phyloP scores from a whole-genome alignment of 176 grass and related monocot species.

The Eragrostis curvula region DNA sequence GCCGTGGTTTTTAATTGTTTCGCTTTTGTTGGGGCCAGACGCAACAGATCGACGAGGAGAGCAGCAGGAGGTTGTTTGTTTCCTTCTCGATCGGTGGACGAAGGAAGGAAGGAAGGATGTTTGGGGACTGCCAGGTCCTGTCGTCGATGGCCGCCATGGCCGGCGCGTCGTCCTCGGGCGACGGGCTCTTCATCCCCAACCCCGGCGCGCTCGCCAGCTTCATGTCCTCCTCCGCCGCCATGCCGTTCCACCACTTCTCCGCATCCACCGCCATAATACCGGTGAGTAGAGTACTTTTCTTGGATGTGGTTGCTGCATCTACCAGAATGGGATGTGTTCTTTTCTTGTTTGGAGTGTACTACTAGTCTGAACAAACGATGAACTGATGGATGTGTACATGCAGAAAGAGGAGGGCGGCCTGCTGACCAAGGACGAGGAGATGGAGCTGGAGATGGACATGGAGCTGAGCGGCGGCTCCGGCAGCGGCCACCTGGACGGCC shows the following conservation, averaged over 20 bases:
- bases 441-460: slow-evolving; percentile 62
- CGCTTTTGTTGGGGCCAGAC: background rate
- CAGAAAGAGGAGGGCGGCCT: slow-evolving; percentile 76
- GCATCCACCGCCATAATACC: slow-evolving; percentile 38
- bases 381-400: background rate
- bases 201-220: slow-evolving; percentile 60
- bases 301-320: background rate
- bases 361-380: background rate
- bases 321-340: background rate
- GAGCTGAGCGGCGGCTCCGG: slow-evolving; percentile 82
- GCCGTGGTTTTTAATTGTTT: slow-evolving; percentile 1
- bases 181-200: slow-evolving; percentile 78
- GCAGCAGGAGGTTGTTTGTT: background rate
- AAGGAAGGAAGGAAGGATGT: slow-evolving; percentile 49
- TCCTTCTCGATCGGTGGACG: background rate
- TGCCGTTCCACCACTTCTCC: slow-evolving; percentile 80
- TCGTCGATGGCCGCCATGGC: slow-evolving; percentile 69
- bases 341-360: background rate
- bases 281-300: background rate
- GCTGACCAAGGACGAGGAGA: slow-evolving; percentile 78
- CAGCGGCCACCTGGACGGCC: slow-evolving; percentile 77
- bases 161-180: slow-evolving; percentile 48
- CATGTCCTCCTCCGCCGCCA: slow-evolving; percentile 60
- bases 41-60: background rate
- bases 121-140: slow-evolving; percentile 96